These are phyloP conservation scores for Madurella mycetomatis DNA, from an alignment of 2,329 filamentous ascomycete species.

Conservation along the genomic window DNA sequence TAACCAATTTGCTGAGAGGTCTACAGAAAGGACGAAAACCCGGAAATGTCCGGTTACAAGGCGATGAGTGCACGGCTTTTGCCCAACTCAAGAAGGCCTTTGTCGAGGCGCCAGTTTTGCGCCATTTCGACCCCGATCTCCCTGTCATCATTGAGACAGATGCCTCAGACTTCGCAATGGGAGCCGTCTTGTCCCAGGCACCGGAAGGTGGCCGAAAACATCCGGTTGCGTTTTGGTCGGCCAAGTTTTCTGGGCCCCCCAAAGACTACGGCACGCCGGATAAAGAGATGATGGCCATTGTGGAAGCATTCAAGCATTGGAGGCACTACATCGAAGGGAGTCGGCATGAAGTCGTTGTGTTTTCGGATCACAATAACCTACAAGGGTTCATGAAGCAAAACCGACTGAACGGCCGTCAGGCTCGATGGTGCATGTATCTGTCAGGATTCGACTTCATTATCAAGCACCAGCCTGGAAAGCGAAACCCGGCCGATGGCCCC, in stretches of 20 bases:
- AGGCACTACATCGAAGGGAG: not conserved
- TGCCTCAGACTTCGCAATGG: not conserved
- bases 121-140: not conserved
- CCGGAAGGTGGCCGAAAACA: not conserved
- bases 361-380: constrained; percentile 3
- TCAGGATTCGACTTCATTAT: not conserved
- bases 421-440: not conserved
- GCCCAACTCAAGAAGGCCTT: not conserved
- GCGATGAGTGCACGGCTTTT: not conserved
- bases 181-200: not conserved
- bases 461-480: not conserved
- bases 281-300: not conserved
- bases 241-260: not conserved
- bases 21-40: not conserved
- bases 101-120: not conserved
- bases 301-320: not conserved
- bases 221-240: not conserved
- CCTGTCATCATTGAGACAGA: not conserved
- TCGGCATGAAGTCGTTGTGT: not conserved
- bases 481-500: not conserved
- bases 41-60: not conserved
- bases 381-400: not conserved
- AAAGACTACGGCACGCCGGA: not conserved
- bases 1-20: not conserved
- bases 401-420: not conserved